These are phyloP conservation scores for Candida freyschussii DNA, from an alignment of 1,139 yeast genomes.

Conservation along the genomic window DNA sequence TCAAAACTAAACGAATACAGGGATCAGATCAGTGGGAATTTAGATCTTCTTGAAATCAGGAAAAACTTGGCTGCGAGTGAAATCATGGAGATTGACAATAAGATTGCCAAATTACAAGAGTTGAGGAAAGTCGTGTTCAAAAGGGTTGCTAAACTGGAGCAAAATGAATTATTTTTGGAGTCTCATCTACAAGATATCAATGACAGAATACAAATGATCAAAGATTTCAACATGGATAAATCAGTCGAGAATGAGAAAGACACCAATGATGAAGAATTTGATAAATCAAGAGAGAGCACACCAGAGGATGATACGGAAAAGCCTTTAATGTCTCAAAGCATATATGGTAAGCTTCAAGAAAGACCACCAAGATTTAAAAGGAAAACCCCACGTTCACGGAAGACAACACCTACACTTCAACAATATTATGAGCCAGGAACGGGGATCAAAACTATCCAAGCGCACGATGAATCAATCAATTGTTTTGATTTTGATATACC, in stretches of 20 bases:
- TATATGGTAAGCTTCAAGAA: constrained; percentile 35
- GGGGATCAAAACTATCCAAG: constrained; percentile 44
- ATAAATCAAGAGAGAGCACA: constrained; percentile 9
- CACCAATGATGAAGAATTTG: constrained; percentile 4
- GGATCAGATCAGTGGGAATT: constrained; percentile 38
- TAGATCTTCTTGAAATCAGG: constrained; percentile 54
- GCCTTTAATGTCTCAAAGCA: constrained; percentile 33
- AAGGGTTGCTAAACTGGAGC: constrained; percentile 54
- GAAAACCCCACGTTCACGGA: constrained; percentile 32
- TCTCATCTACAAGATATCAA: constrained; percentile 39
- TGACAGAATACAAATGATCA: constrained; percentile 34
- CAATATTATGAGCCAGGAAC: constrained; percentile 58
- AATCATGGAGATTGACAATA: constrained; percentile 54
- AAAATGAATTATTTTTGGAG: constrained; percentile 51
- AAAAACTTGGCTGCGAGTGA: constrained; percentile 62
- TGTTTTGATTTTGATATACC: constrained; percentile 65
- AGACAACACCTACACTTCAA: constrained; percentile 55
- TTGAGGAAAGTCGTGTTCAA: constrained; percentile 51
- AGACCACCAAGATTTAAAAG: constrained; percentile 28
- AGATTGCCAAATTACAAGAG: constrained; percentile 45
- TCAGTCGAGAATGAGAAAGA: constrained; percentile 14
- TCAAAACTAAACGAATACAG: constrained; percentile 34
- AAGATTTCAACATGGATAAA: constrained; percentile 29
- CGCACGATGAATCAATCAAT: constrained; percentile 48
- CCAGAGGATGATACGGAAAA: constrained; percentile 13